Evolutionary conservation across 108 stramenopile genomes (phyloP).

Genomic region (Skeletonema costatum): DNA sequence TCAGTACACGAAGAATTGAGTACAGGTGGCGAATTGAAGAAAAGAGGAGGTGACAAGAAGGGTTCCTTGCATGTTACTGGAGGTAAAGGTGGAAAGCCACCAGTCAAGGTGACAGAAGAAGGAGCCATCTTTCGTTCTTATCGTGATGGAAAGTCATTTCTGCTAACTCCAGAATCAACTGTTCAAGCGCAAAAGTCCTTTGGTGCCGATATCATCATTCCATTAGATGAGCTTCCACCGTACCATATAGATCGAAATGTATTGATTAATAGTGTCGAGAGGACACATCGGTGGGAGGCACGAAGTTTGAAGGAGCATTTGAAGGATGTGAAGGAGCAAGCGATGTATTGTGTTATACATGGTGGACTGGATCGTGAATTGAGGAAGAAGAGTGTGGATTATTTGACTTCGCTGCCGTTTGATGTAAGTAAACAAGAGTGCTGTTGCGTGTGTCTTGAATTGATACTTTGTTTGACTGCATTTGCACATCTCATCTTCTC

Average conservation of each 20-base stretch:
- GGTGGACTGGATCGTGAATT: conserved; percentile 88
- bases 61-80: neutral
- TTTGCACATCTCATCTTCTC: neutral
- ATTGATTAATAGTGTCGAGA: conserved; percentile 74
- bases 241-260: conserved; percentile 77
- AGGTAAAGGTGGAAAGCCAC: neutral
- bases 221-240: conserved; percentile 91
- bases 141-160: conserved; percentile 83
- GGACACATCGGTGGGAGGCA: conserved; percentile 94
- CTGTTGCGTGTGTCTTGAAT: neutral
- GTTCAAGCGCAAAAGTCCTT: conserved; percentile 90
- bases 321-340: conserved; percentile 77
- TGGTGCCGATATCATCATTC: conserved; percentile 96
- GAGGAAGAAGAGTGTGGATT: conserved; percentile 76
- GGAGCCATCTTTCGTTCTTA: conserved; percentile 89
- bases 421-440: conserved; percentile 45
- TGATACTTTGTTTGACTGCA: neutral
- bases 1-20: conserved; percentile 80
- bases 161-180: conserved; percentile 89
- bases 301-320: conserved; percentile 85
- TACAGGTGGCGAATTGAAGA: conserved; percentile 79
- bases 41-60: neutral
- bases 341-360: conserved; percentile 94
- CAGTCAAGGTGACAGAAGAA: conserved; percentile 89
- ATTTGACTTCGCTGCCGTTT: conserved; percentile 90